Conservation (phyloP, 2,329 filamentous ascomycete genomes). For the Bipolaris oryzae region DNA sequence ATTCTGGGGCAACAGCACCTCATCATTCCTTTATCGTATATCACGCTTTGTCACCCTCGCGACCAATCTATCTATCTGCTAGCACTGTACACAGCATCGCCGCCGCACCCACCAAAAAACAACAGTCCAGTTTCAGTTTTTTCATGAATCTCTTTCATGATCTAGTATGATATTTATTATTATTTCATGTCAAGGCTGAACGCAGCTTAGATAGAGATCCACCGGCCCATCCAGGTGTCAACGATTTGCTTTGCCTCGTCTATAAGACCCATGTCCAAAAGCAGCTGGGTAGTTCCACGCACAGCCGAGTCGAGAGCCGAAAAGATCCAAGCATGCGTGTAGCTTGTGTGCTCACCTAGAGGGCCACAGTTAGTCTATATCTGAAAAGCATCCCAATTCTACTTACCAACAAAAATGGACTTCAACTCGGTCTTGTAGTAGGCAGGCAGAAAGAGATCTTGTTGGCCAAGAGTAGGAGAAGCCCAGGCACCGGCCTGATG, state of each 20-base stretch:
- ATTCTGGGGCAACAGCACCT: constrained; percentile 4
- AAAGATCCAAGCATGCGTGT: constrained; percentile 74
- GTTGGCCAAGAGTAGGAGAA: constrained; percentile 65
- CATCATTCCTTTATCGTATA: not conserved
- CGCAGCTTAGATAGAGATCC: constrained; percentile 53
- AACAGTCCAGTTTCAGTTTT: no score
- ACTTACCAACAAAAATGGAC: constrained; percentile 71
- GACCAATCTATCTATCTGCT: not conserved
- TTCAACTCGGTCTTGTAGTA: constrained; percentile 73
- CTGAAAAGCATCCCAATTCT: constrained; percentile 52
- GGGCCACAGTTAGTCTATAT: not conserved
- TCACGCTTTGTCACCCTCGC: not conserved
- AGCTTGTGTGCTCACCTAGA: constrained; percentile 40
- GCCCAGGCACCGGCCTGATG: constrained; percentile 69
- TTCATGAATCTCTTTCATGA: not conserved
- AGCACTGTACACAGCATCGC: not conserved
- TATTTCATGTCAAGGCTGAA: constrained; percentile 9
- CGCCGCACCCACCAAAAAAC: not conserved
- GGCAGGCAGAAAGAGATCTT: constrained; percentile 72
- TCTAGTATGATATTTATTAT: not conserved
- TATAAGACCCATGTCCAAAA: constrained; percentile 68
- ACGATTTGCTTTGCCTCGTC: constrained; percentile 71
- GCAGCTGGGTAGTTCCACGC: constrained; percentile 66
- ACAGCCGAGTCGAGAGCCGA: constrained; percentile 71
- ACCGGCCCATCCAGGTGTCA: constrained; percentile 71